phyloP scores from a whole-genome alignment of 2,329 filamentous ascomycete genomes.

The Lomentospora prolificans region DNA sequence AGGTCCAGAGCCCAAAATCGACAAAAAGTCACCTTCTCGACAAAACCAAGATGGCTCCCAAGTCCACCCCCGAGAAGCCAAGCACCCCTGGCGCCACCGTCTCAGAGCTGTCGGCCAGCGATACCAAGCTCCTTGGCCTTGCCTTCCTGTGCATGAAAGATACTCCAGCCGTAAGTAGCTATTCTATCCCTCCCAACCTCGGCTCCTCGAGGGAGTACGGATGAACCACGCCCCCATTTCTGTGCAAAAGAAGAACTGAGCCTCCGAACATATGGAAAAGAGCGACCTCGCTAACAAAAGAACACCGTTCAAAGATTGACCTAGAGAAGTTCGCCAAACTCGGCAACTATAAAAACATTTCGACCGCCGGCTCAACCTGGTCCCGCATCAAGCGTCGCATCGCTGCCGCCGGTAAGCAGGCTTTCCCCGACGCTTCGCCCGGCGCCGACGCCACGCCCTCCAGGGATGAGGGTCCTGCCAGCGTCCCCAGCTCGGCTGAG shows the following conservation, averaged over 20 bases:
- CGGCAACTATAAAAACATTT: background rate
- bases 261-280: background rate
- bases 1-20: background rate
- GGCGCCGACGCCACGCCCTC: background rate
- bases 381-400: slow-evolving; percentile 2
- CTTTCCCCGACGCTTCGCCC: background rate
- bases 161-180: background rate
- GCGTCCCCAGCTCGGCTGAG: background rate
- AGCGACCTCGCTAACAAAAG: background rate
- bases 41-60: background rate
- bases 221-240: too few relatives aligned
- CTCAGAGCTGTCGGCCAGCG: background rate
- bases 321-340: background rate
- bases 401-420: background rate
- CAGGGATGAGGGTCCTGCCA: background rate
- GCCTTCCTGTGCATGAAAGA: background rate
- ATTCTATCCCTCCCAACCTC: too few relatives aligned
- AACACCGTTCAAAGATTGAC: background rate
- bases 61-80: background rate
- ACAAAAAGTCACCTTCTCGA: background rate
- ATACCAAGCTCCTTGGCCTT: background rate
- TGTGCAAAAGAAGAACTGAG: too few relatives aligned
- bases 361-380: background rate
- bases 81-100: background rate
- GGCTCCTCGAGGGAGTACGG: too few relatives aligned